Evolutionary conservation across 345 rosid species (phyloP), one percentile per base, ranked within the genome.

Genomic region (Mallotus nudiflorus): DNA sequence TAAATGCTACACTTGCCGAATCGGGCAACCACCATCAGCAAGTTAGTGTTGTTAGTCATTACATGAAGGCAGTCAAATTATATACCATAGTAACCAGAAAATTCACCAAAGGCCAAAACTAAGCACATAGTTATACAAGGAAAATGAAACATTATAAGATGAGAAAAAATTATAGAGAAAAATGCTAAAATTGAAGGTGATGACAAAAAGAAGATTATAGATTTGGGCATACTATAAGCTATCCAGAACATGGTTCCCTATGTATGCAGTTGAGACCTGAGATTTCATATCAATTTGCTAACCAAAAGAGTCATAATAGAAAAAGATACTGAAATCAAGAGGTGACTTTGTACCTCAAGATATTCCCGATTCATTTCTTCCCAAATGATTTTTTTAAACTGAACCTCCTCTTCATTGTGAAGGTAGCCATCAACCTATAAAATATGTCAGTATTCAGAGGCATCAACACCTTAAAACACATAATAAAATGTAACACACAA

Each of bases 301-400:
- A n/a, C n/a, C 40, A 18, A 44, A 58, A 58, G n/a, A 58, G 22
- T 33, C 16, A 10, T 19, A 35, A 59, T 29, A 64, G 33, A 12
- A 19, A n/a, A 22, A 35, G 66, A 69, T 50, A 18, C 56, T 59
- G 56, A 29, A 45, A 51, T 59, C 27, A 60, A 46, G n/a, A 59
- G 19, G 48, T 45, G 64, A 53, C 63, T 55, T 57, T 62, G 13
- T 77, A 95, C 97, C 99, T 94, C 87, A 77, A 91, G 79, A 79
- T 91, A 94, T 20, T 89, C 96, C 55, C 81, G 75, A 68, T 95
- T 95, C 89, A 90, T 72, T 82, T 77, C 85, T 80, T 92, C 96
- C 97, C 97, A 95, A 76, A 88, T 71, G 54, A 82, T 85, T 77
- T 76, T 92, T 78, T 82, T 92, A 75, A 11, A 83, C 33, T 15